Evolutionary conservation across 2,329 filamentous ascomycete species (phyloP).

Genomic region (Exophiala sp.): DNA sequence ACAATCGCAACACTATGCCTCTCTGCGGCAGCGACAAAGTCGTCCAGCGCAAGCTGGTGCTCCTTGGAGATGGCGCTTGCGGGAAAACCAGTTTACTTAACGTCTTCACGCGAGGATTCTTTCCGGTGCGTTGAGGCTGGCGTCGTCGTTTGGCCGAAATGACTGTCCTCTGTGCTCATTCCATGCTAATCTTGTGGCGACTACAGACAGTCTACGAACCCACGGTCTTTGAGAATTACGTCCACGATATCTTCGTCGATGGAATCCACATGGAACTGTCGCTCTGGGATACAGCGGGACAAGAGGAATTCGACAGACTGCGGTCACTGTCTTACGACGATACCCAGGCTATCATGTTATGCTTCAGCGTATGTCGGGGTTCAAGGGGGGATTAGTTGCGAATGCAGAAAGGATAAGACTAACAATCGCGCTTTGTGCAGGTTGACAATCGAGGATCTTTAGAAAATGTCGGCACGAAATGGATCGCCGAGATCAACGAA

Average conservation of each 20-base stretch:
- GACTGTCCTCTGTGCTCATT: neutral
- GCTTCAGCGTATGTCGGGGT: constrained; percentile 64
- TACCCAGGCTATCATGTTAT: constrained; percentile 97
- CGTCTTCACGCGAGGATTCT: constrained; percentile 90
- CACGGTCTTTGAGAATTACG: constrained; percentile 73
- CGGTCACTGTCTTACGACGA: constrained; percentile 96
- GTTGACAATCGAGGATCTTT: constrained; percentile 92
- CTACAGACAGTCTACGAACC: constrained; percentile 27
- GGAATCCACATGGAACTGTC: constrained; percentile 95
- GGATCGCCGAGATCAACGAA: constrained; percentile 95
- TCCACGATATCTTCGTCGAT: constrained; percentile 98
- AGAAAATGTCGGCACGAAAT: constrained; percentile 98
- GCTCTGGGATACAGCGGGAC: constrained; percentile 95
- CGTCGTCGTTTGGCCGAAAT: neutral
- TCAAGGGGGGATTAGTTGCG: no score
- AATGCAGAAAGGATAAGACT: neutral
- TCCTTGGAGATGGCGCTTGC: constrained; percentile 59
- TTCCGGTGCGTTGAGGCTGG: constrained; percentile 57
- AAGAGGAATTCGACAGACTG: constrained; percentile 97
- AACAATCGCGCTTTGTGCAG: constrained; percentile 33
- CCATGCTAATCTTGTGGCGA: constrained; percentile 74
- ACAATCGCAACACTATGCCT: constrained; percentile 38
- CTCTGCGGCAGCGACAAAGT: constrained; percentile 71
- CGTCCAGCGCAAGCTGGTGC: constrained; percentile 91
- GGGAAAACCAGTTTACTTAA: constrained; percentile 90